phyloP scores from a whole-genome alignment of 768 basidiomycete genomes.

The Lactarius pseudohatsudake region DNA sequence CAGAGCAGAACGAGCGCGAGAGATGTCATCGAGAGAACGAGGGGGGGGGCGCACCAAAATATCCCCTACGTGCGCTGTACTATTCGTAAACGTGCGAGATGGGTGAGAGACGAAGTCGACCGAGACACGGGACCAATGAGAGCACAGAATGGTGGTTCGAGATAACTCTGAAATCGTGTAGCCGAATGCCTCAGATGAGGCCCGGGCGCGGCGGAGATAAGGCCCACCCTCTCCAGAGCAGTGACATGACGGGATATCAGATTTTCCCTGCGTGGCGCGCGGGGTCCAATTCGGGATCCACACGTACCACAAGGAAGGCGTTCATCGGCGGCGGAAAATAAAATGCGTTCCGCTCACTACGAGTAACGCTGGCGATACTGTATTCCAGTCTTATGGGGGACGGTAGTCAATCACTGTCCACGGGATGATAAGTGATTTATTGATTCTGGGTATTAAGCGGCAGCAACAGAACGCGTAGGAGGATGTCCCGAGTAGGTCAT shows the following conservation, averaged over 20 bases:
- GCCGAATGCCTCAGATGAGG: neutral
- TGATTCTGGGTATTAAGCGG: neutral
- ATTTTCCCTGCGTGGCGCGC: neutral
- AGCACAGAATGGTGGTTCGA: neutral
- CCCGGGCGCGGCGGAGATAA: neutral
- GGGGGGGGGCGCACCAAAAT: neutral
- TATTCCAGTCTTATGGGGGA: neutral
- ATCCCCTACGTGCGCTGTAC: neutral
- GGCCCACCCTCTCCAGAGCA: neutral
- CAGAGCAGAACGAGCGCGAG: neutral
- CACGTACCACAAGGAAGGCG: neutral
- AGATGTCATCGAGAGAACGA: neutral
- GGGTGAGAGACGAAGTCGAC: neutral
- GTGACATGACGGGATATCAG: neutral
- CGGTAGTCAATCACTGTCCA: neutral
- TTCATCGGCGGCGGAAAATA: neutral
- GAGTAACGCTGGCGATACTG: neutral
- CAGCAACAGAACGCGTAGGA: neutral
- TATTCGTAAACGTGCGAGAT: neutral
- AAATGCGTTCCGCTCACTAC: neutral
- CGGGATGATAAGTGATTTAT: neutral
- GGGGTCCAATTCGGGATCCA: neutral
- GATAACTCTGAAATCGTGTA: neutral
- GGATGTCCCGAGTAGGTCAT: neutral
- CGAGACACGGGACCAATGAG: neutral